Base-by-base conservation (phyloP, 148 eudicot genomes). In the Euryodendron excelsum region DNA sequence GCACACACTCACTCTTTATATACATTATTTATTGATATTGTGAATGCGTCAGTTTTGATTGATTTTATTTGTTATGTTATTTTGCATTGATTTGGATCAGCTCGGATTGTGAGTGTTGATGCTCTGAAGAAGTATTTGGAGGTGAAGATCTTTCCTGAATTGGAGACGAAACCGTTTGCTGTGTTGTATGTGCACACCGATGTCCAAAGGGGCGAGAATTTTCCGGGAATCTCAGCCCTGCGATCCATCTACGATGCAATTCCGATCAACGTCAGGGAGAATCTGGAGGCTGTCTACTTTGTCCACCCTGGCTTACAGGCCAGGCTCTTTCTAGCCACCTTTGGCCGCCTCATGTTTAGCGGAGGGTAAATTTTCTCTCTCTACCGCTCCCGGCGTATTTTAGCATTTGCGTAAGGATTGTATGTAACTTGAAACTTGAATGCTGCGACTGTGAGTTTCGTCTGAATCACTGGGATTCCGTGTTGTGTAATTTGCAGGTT, bases 181-280 rank as follows among this genome's bases (percentile, higher is more conserved):
- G 76, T 91, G n/a, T 37, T 91, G 15, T 91, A 91, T 64, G 77
- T 91, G n/a, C 90, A 91, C 88, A 86, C 92, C 2, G 87, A 80
- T 21, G 90, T 91, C 14, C 74, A 86, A 6, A 78, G 78, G 69
- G 72, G 69, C n/a, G 82, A 81, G 63, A 86, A 86, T 79, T 87
- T 81, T 48, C 88, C 92, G 0, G 92, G 91, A 70, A 82, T 89
- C 56, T 86, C 94, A 12, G 87, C 89, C 75, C 86, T 91, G 12
- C 78, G 91, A 31, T 84, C 85, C 1, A 71, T 91, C 62, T 83
- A 87, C 81, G 91, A 89, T 17, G 76, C 90, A 3, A 80, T 86
- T 68, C 94, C 92, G 36, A 70, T 74, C 14, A 73, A 78, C 73
- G 75, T 87, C 44, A 79, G 82, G 60, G 77, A 75, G 12, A 89